These are phyloP conservation scores for Akanthomyces dipterigenus DNA, from an alignment of 2,329 filamentous ascomycete genomes.

Conservation along the genomic window DNA sequence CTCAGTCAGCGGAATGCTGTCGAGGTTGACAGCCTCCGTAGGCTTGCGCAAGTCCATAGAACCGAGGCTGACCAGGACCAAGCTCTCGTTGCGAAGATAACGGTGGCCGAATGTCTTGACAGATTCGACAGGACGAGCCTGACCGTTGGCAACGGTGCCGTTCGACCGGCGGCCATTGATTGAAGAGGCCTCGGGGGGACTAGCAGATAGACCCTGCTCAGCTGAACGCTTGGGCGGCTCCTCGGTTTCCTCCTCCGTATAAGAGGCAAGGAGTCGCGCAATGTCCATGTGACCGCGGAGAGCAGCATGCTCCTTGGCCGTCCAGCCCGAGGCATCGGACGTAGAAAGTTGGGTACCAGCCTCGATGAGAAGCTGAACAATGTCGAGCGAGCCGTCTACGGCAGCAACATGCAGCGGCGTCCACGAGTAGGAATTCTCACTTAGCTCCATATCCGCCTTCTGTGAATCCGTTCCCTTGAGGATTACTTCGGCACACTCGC, in stretches of 20 bases:
- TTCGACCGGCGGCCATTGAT: conserved; percentile 54
- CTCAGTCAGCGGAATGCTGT: conserved; percentile 78
- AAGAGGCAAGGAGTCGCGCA: conserved; percentile 58
- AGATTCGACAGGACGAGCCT: conserved; percentile 58
- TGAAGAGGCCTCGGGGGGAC: conserved; percentile 47
- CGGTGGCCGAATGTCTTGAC: conserved; percentile 95
- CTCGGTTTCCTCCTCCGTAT: conserved; percentile 30
- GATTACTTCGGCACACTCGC: conserved; percentile 70
- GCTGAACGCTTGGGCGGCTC: conserved; percentile 20
- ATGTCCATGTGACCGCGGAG: conserved; percentile 82
- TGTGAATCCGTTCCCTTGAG: conserved; percentile 63
- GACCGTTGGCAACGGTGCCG: conserved; percentile 31
- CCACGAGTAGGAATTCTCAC: conserved; percentile 84
- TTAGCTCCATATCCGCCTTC: conserved; percentile 67
- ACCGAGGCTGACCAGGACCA: conserved; percentile 87
- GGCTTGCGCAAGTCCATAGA: conserved; percentile 90
- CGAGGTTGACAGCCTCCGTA: conserved; percentile 73
- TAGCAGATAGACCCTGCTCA: conserved; percentile 17
- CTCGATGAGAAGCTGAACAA: conserved; percentile 71
- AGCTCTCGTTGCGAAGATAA: conserved; percentile 81
- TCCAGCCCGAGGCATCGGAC: conserved; percentile 86
- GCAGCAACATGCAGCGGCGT: conserved; percentile 90
- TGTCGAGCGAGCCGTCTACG: conserved; percentile 73
- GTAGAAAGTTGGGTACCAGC: conserved; percentile 70
- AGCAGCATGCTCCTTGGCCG: conserved; percentile 85